A percentile compares a stretch with the other conserved stretches of the same genome.
These are phyloP conservation scores for Fulvia fulva DNA, from an alignment of 2,329 filamentous ascomycete species.

Conservation along the genomic window DNA sequence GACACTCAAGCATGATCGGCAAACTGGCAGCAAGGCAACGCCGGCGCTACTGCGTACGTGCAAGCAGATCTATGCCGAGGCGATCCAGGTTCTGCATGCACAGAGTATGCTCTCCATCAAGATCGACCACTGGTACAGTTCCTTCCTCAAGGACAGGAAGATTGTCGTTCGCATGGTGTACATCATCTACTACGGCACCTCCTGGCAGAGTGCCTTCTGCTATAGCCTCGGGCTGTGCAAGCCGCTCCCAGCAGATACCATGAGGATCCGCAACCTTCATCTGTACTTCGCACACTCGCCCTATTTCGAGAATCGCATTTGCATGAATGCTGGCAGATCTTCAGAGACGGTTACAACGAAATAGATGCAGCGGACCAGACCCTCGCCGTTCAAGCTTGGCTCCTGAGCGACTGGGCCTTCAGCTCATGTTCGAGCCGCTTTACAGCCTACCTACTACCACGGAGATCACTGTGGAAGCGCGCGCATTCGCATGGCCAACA, in stretches of 20 bases:
- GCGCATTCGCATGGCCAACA: not conserved
- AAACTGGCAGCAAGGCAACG: not conserved
- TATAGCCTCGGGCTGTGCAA: not conserved
- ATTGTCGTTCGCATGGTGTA: not conserved
- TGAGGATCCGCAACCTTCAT: not conserved
- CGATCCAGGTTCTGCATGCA: not conserved
- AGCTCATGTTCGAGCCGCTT: not conserved
- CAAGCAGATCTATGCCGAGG: not conserved
- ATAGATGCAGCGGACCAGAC: too few relatives aligned
- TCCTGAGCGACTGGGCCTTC: not conserved
- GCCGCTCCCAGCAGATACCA: not conserved
- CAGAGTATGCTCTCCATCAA: not conserved
- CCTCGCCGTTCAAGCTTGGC: not conserved
- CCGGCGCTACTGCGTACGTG: not conserved
- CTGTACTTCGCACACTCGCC: not conserved
- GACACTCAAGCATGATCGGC: not conserved
- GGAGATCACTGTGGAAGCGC: not conserved
- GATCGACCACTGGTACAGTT: not conserved
- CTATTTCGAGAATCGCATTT: not conserved
- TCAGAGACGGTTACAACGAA: too few relatives aligned
- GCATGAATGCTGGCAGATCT: not conserved
- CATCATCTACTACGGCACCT: not conserved
- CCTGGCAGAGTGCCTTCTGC: not conserved
- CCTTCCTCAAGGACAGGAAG: not conserved
- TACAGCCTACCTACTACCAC: not conserved